Base-by-base conservation (phyloP, 2,329 filamentous ascomycete species). In the Lachnellula occidentalis region DNA sequence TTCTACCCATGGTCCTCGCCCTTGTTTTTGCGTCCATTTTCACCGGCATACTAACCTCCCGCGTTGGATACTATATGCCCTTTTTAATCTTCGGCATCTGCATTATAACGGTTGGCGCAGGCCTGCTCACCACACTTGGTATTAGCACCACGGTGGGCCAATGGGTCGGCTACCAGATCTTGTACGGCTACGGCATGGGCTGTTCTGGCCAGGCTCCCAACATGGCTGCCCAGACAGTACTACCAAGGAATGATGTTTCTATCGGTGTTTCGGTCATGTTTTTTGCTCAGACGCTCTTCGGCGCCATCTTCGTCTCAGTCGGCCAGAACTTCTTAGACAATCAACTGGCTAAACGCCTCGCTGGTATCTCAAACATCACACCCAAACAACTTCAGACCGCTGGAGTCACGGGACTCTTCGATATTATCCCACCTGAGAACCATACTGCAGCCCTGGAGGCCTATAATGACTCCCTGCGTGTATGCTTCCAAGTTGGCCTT, bases 401-500 rank as follows among this genome's bases (percentile, higher is more conserved):
- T 78, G 0, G 70, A 82, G 3, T 70, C 73, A 11, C 72, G 69
- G 34, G 70, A 50, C 65, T 85, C 22, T 74, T 76, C 59, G 61
- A 70, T 0, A 66, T 69, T 15, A 73, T 83, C 43, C 67, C 72
- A 0, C 41, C 60, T 0, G 54, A 75, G 48, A 73, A 70, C 55
- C 65, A 80, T 2, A 54, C 63, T 2, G 69, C 69, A 2, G 78
- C 82, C 31, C 69, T 80, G 9, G 45, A 61, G 0, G 79, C 76
- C 0, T 90, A 88, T 71, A 88, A 87, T 64, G 67, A 73, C 27
- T 74, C 83, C 0, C 69, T 90, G 42, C 76, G 76, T 2, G 71
- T 77, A 54, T 78, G 78, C 1, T 88, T 86, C 65, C 78, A 81
- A 58, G 80, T 87, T 7, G 77, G 75, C 1, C 71, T 85, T 4